These are phyloP conservation scores for Ilex asprella DNA, from an alignment of 257 asterid genomes.

Conservation along the genomic window DNA sequence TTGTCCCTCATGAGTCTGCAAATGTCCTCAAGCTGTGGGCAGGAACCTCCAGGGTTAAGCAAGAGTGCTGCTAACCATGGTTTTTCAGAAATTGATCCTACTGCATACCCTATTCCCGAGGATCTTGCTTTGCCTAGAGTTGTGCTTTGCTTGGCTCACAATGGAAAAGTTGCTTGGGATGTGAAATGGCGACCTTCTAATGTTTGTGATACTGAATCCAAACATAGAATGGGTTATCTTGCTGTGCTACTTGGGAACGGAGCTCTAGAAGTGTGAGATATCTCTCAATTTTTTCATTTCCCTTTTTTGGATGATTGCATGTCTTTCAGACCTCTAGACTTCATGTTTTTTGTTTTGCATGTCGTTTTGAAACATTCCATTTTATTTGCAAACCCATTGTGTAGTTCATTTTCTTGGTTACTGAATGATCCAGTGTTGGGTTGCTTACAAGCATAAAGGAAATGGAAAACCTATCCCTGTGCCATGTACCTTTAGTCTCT, in stretches of 20 bases:
- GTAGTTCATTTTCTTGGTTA: too few species aligned
- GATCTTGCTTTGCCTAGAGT: conserved; percentile 79
- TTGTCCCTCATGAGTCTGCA: conserved; percentile 21
- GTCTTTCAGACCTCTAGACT: too few species aligned
- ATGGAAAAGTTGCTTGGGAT: conserved; percentile 94
- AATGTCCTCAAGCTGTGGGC: conserved; percentile 15
- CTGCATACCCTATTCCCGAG: conserved; percentile 32
- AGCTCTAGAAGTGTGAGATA: conserved; percentile 85
- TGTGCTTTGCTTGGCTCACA: conserved; percentile 83
- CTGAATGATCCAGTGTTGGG: too few species aligned
- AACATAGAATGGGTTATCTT: conserved; percentile 77
- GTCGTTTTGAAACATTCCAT: too few species aligned
- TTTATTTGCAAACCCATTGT: too few species aligned
- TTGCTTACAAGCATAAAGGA: too few species aligned
- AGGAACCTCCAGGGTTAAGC: conserved; percentile 23
- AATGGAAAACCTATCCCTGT: too few species aligned
- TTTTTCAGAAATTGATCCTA: conserved; percentile 18
- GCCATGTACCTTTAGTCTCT: too few species aligned
- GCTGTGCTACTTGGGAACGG: conserved; percentile 95
- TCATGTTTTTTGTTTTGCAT: too few species aligned
- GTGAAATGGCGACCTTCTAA: conserved; percentile 77
- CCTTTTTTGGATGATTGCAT: background rate
- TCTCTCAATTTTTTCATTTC: conserved; percentile 5
- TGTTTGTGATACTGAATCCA: conserved; percentile 39
- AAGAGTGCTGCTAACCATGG: conserved; percentile 13